These are phyloP conservation scores for Uncinocarpus reesii DNA, from an alignment of 2,329 filamentous ascomycete species.

Conservation along the genomic window DNA sequence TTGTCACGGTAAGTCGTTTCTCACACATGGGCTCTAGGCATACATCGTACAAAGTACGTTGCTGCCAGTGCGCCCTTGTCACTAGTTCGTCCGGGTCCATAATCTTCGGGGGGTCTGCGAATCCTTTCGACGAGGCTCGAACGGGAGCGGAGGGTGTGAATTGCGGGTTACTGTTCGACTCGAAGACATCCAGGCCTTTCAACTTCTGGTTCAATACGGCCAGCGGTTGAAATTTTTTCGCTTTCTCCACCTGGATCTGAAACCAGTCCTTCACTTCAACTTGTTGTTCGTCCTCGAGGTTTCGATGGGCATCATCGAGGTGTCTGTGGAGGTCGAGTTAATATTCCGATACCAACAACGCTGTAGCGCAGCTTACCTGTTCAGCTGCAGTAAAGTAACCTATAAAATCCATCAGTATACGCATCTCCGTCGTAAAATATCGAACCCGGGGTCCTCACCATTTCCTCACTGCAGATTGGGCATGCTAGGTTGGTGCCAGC, in stretches of 20 bases:
- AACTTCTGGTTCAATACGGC: constrained; percentile 89
- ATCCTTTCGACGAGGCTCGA: constrained; percentile 23
- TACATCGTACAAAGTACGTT: constrained; percentile 58
- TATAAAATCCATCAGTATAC: constrained; percentile 28
- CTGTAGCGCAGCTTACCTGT: constrained; percentile 45
- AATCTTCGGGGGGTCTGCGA: constrained; percentile 29
- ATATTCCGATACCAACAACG: not conserved
- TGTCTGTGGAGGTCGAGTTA: constrained; percentile 41
- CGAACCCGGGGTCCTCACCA: constrained; percentile 49
- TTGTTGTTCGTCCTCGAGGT: constrained; percentile 76
- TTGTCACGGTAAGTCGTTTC: constrained; percentile 64
- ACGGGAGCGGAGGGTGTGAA: constrained; percentile 30
- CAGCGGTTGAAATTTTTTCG: constrained; percentile 83
- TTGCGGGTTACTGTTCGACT: constrained; percentile 65
- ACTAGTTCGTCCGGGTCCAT: constrained; percentile 83
- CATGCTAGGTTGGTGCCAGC: constrained; percentile 65
- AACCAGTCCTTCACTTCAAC: constrained; percentile 97
- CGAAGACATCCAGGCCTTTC: constrained; percentile 84
- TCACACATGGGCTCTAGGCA: constrained; percentile 85
- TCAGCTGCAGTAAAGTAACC: constrained; percentile 86
- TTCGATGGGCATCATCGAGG: constrained; percentile 81
- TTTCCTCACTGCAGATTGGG: constrained; percentile 97
- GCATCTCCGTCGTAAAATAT: not conserved
- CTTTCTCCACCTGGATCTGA: constrained; percentile 84
- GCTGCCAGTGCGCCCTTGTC: constrained; percentile 81